These are phyloP conservation scores for Lentinula sp. DNA, from an alignment of 768 basidiomycete species.

Conservation along the genomic window DNA sequence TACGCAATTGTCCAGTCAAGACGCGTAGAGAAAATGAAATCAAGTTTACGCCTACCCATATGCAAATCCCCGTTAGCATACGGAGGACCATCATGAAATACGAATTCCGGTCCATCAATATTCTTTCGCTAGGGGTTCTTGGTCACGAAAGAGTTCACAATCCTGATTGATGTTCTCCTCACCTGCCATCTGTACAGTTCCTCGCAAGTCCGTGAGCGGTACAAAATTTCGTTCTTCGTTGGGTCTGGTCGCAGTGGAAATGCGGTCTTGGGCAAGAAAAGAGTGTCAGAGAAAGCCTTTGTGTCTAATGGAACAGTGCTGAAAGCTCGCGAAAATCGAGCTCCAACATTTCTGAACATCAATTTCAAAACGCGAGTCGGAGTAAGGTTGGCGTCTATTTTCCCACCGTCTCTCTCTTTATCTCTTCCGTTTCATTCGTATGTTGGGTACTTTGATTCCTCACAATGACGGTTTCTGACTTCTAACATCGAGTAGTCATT, in stretches of 20 bases:
- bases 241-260: conserved; percentile 74
- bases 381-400: background rate
- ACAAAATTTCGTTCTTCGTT: conserved; percentile 51
- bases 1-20: conserved; percentile 19
- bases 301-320: background rate
- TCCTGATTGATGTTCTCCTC: background rate
- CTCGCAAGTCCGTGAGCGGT: conserved; percentile 52
- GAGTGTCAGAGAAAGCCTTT: conserved; percentile 40
- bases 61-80: conserved; percentile 97
- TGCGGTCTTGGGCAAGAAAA: conserved; percentile 76
- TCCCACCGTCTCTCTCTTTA: background rate
- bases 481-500: conserved; percentile 49
- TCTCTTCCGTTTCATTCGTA: background rate
- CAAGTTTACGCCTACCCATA: conserved; percentile 56
- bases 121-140: conserved; percentile 49
- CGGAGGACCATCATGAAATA: conserved; percentile 93
- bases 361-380: background rate
- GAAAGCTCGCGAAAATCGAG: conserved; percentile 1
- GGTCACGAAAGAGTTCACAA: conserved; percentile 15
- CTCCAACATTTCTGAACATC: background rate
- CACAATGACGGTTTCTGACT: background rate
- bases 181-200: conserved; percentile 80
- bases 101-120: conserved; percentile 62
- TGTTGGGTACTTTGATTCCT: conserved; percentile 5
- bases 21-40: background rate